Evolutionary conservation across 2,329 filamentous ascomycete genomes (phyloP).

Genomic region (Xylariaceae sp.): DNA sequence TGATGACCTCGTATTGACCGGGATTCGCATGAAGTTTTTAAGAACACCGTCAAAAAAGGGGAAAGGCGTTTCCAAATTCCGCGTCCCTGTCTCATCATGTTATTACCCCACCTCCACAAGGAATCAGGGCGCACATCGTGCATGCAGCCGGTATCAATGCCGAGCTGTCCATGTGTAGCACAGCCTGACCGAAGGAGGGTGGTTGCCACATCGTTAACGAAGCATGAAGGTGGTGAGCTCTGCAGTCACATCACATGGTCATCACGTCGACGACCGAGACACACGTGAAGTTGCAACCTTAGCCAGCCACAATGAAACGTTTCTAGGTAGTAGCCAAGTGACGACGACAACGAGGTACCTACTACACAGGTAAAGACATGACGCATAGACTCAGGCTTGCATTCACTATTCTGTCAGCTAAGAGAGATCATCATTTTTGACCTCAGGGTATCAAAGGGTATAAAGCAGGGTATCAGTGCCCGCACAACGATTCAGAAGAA

Average conservation of each 20-base stretch:
- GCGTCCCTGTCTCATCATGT: background rate
- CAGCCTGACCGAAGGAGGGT: background rate
- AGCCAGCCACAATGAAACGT: too few species aligned
- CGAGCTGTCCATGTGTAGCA: background rate
- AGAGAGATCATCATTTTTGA: background rate
- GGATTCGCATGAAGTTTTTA: background rate
- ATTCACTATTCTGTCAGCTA: background rate
- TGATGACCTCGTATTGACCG: background rate
- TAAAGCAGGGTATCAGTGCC: background rate
- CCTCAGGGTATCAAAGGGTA: background rate
- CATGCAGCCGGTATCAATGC: background rate
- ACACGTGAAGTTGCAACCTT: background rate
- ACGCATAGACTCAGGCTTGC: background rate
- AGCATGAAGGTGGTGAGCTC: background rate
- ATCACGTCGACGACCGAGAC: background rate
- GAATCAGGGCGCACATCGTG: background rate
- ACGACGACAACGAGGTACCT: background rate
- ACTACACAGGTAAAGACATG: background rate
- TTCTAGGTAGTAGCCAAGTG: background rate
- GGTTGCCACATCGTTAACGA: background rate
- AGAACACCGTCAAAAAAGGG: background rate
- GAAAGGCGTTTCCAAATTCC: background rate
- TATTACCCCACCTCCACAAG: too few species aligned
- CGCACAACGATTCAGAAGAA: background rate
- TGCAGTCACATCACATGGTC: background rate